Conservation (phyloP, 2,329 filamentous ascomycete genomes). For the Neofusicoccum laricinum region DNA sequence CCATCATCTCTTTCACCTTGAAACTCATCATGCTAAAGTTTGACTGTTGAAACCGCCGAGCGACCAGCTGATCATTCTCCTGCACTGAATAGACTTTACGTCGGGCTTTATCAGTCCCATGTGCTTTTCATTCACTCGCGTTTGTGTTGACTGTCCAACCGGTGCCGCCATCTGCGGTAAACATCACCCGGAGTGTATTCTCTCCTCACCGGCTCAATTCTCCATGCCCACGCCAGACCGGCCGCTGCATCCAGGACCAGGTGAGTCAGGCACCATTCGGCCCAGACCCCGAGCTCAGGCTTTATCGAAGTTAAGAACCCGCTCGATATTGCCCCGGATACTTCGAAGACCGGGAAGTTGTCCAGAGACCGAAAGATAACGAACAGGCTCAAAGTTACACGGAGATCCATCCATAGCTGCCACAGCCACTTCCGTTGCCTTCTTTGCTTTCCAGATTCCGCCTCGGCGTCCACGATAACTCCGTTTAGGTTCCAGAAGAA, state of each 20-base stretch:
- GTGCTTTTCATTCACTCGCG: not conserved
- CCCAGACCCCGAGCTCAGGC: not conserved
- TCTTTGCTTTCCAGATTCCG: not conserved
- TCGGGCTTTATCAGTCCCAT: too few relatives aligned
- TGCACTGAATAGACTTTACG: too few relatives aligned
- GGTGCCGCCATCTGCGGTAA: not conserved
- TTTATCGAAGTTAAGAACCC: too few relatives aligned
- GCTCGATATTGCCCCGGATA: not conserved
- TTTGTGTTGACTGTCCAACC: not conserved
- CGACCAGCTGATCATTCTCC: too few relatives aligned
- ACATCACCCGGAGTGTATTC: not conserved
- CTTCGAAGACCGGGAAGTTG: constrained; percentile 30
- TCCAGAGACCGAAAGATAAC: constrained; percentile 30
- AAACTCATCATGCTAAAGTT: too few relatives aligned
- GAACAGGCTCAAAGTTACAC: constrained; percentile 26
- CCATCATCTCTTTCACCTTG: too few relatives aligned
- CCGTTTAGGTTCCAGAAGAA: constrained; percentile 54
- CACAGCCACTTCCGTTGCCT: not conserved
- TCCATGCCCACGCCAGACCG: not conserved
- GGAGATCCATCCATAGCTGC: constrained; percentile 12
- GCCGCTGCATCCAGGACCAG: not conserved
- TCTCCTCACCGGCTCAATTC: not conserved
- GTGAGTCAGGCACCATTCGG: not conserved
- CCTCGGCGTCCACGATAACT: constrained; percentile 31
- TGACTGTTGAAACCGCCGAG: too few relatives aligned